phyloP scores from a whole-genome alignment of 176 grass and related monocot genomes.

The Leersia perrieri region DNA sequence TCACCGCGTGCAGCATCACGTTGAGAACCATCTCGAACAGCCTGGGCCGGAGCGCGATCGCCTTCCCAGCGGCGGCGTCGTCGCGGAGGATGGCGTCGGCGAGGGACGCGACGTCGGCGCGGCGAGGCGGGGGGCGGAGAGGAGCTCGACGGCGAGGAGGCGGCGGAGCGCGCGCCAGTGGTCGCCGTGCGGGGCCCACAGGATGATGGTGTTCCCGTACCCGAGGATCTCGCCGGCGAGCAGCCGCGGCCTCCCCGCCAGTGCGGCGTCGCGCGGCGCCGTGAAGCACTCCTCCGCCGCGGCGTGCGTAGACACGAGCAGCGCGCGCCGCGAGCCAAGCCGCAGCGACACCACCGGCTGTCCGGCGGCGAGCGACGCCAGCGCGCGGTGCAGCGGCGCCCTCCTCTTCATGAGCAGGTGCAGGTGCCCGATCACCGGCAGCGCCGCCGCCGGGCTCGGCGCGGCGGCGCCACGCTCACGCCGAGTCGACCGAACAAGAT shows the following conservation, averaged over 20 bases:
- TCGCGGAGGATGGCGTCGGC: conserved; percentile 23
- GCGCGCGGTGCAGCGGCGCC: conserved; percentile 54
- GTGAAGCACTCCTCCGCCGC: conserved; percentile 71
- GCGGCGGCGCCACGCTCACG: background rate
- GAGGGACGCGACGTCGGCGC: conserved; percentile 45
- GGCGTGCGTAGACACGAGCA: conserved; percentile 49
- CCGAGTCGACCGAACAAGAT: background rate
- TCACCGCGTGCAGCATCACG: conserved; percentile 37
- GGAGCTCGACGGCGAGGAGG: conserved; percentile 42
- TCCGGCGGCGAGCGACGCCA: conserved; percentile 25
- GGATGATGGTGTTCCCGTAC: conserved; percentile 36
- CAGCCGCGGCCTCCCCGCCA: conserved; percentile 49
- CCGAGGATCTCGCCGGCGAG: conserved; percentile 33
- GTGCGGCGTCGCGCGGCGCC: conserved; percentile 39
- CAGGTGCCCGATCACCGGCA: conserved; percentile 69
- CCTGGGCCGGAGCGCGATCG: conserved; percentile 29
- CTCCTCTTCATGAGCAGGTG: conserved; percentile 56
- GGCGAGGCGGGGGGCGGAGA: conserved; percentile 44
- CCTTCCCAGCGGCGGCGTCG: background rate
- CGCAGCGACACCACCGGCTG: conserved; percentile 41
- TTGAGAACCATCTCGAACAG: conserved; percentile 47
- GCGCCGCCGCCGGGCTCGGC: conserved; percentile 36
- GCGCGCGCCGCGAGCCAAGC: conserved; percentile 43
- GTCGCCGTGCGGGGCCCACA: conserved; percentile 35
- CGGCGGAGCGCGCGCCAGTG: conserved; percentile 61